Evolutionary conservation across 352 stramenopile species (phyloP), one percentile per base, ranked within the genome.

Genomic region (Globisporangium carolinianum): DNA sequence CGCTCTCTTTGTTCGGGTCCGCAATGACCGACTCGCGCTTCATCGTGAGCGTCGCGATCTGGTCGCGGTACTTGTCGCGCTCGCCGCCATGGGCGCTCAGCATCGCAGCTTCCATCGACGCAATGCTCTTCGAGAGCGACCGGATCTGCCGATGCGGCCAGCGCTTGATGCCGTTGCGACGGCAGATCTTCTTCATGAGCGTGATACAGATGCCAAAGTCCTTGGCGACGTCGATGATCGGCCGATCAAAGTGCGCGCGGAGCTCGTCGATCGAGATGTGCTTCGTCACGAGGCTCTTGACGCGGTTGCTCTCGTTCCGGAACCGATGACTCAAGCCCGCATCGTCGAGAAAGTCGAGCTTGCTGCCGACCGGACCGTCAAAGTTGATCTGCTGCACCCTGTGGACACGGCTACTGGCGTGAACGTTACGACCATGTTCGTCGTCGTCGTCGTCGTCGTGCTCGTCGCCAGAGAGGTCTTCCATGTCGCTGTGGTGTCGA

Each of bases 201-300:
- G 85, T 95, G 66, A 95, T 95, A 63, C 85, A 95, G 48, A 95
- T 92, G 36, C 85, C 85, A 76, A 95, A 95, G 58, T 91, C 79
- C 67, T 92, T 91, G 24, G 85, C 85, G n/a, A 95, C 85, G 51
- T 95, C 85, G 48, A 93, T 89, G 65, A 95, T 93, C 3, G 85
- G 85, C 6, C 83, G 79, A 49, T 95, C 83, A 63, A 95, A 95
- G 61, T 95, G 85, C 39, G 74, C 78, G 41, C 83, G 77, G 15
- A 95, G 68, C 63, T 93, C 83, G 18, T 91, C 86, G 47, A 95
- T 89, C 17, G 83, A 91, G 62, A 95, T 95, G 66, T 93, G 83
- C 60, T 93, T 94, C 45, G 85, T 94, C 36, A 91, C 83, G 8
- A 91, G 65, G 54, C 81, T 91, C 66, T 94, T 94, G 42, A 91